Percentiles rank a stretch among this genome's conserved stretches.
These are phyloP conservation scores for Meyerozyma elateridarum DNA, from an alignment of 1,139 yeast species.

Conservation along the genomic window DNA sequence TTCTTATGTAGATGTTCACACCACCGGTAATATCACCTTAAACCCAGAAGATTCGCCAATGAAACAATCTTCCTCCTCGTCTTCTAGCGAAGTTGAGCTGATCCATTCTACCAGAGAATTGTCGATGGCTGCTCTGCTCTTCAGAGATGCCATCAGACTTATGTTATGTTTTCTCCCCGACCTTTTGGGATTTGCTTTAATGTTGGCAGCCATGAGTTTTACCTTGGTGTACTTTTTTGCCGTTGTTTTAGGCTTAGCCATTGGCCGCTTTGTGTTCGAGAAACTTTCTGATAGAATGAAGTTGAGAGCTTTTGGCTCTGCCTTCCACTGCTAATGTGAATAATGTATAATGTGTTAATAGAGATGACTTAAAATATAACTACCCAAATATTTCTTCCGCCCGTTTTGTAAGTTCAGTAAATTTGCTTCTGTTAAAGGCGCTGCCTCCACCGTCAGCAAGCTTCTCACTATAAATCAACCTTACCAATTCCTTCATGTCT, in stretches of 20 bases:
- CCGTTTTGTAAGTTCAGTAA: constrained; percentile 32
- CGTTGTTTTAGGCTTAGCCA: constrained; percentile 60
- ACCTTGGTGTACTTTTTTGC: constrained; percentile 66
- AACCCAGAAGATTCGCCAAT: constrained; percentile 6
- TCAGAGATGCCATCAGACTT: constrained; percentile 53
- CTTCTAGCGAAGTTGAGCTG: constrained; percentile 2
- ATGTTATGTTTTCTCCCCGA: constrained; percentile 56
- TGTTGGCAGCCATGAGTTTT: constrained; percentile 76
- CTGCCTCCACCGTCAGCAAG: constrained; percentile 39
- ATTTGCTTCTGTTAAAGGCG: constrained; percentile 36
- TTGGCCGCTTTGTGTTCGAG: constrained; percentile 66
- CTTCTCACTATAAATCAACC: constrained; percentile 47
- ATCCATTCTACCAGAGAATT: constrained; percentile 11
- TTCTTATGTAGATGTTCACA: constrained; percentile 17
- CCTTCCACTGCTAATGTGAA: constrained; percentile 2
- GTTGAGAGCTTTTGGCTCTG: constrained; percentile 16
- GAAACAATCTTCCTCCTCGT: neutral
- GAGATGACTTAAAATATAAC: neutral
- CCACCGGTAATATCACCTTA: constrained; percentile 6
- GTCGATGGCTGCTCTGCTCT: constrained; percentile 24
- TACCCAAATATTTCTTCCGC: constrained; percentile 12
- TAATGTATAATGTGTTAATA: no score
- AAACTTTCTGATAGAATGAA: constrained; percentile 39
- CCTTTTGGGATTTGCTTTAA: constrained; percentile 61
- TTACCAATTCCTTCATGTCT: constrained; percentile 34